Base-by-base conservation (phyloP, 1,284 basidiomycete species). In the Trichosporon sp. region DNA sequence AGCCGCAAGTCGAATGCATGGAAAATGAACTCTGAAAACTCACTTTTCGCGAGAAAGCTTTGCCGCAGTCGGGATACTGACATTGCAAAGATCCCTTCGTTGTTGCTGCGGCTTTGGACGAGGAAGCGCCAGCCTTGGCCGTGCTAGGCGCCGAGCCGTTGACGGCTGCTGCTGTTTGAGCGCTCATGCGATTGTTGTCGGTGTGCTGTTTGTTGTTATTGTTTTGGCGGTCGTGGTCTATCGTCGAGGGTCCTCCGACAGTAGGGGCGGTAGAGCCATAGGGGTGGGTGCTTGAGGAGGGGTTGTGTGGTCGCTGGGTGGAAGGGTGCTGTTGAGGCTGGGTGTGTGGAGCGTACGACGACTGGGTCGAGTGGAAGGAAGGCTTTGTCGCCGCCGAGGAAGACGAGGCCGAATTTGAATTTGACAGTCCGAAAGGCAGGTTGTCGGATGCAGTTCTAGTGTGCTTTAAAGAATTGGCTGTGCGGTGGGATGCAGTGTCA, bases 41-140 rank as follows among this genome's bases (percentile, higher is more conserved):
- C 62, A 78, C 76, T 66, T 76, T 78, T 59, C 76, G 63, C 9
- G 74, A 75, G 60, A 78, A 78, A 10, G 69, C 60, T 65, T 78
- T 78, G 32, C 65, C 62, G 52, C 76, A 78, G 25, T 65, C 65
- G 6, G 69, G 67, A 29, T 71, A 64, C 8, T 44, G 56, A 62
- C 75, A 77, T n/a, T 54, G 23, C 54, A 54, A 23, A 62, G 65
- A 52, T 21, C 54, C 54, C 56, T 58, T 54, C 2, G 25, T 29
- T 16, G 49, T 54, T 29, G 25, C 49, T 27, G 46, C 33, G 46
- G 32, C 59, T 56, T 52, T 25, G 23, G 16, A 13, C 23, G 23
- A 27, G 25, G 14, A 16, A 27, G 27, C 25, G 25, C 5, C 58
- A 21, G 58, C 40, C n/a, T 32, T 29, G 29, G 37, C 25, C 7